Base-by-base conservation (phyloP, 352 stramenopile species). In the Plasmopara halstedii region DNA sequence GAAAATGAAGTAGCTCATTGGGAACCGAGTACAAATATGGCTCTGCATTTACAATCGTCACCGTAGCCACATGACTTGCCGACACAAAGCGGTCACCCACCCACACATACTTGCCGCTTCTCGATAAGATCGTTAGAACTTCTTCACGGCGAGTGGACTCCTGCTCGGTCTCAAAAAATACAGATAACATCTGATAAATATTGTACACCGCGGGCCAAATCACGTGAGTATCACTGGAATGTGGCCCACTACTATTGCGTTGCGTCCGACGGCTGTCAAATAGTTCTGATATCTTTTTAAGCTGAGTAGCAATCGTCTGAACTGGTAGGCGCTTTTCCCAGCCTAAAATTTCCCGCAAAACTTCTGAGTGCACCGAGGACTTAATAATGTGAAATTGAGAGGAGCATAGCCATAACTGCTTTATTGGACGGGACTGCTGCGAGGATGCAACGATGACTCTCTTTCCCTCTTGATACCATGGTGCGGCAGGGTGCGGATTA, bases 371-470 rank as follows among this genome's bases (percentile, higher is more conserved):
- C 6, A 75, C 50, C 11, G 53, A 33, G 17, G 58, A 56, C 26
- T 70, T 70, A 14, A 86, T 66, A 39, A 88, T 82, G 39, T 85
- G 63, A 27, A 66, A 80, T 39, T 79, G 56, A 21, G 73, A 74
- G 8, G 77, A 88, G 46, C 77, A 88, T 17, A 88, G 51, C 54
- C 56, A 79, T 15, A 70, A 50, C 34, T 69, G 42, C 32, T 79
- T 78, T 8, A 55, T 45, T n/a, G 61, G 72, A 4, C 70, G 64
- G 11, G 55, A 60, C 34, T 62, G 50, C 21, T 62, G 36, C 7
- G 76, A 67, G 10, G 69, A 67, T 4, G 73, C 70, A 10, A 85
- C 73, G 21, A 83, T 39, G 4, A 77, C 32, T 21, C 35, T 23
- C 27, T 72, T 53, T 21, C 55, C 50, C 48, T 69, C 36, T 51